Evolutionary conservation across 371 early-diverging fungal genomes (phyloP).

Genomic region (Batrachochytrium dendrobatidis): DNA sequence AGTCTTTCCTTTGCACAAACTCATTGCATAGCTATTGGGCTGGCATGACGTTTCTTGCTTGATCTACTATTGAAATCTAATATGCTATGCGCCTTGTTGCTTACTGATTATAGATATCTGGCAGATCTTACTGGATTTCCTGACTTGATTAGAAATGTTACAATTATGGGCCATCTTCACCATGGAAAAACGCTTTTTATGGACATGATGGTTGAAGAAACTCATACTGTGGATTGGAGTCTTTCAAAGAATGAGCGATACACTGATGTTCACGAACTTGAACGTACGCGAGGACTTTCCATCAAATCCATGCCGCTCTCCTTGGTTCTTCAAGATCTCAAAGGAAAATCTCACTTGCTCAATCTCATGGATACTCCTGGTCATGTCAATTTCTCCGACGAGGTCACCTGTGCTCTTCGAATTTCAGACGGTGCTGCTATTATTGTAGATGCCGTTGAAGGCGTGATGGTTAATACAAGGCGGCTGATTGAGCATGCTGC

Average conservation of each 20-base stretch:
- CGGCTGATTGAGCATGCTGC: slow-evolving; percentile 80
- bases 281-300: slow-evolving; percentile 81
- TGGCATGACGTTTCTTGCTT: background rate
- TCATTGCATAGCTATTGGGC: background rate
- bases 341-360: slow-evolving; percentile 81
- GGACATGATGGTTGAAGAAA: slow-evolving; percentile 85
- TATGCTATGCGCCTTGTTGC: background rate
- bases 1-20: background rate
- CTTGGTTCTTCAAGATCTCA: slow-evolving; percentile 75
- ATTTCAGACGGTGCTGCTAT: slow-evolving; percentile 90
- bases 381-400: slow-evolving; percentile 91
- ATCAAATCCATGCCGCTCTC: slow-evolving; percentile 93
- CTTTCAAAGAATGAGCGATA: slow-evolving; percentile 59
- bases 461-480: slow-evolving; percentile 91
- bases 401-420: slow-evolving; percentile 78
- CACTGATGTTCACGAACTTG: slow-evolving; percentile 88
- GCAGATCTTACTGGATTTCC: slow-evolving; percentile 80
- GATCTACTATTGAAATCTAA: background rate
- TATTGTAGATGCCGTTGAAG: slow-evolving; percentile 94
- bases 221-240: slow-evolving; percentile 54
- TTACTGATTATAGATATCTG: slow-evolving; percentile 53
- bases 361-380: slow-evolving; percentile 93
- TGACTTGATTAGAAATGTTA: slow-evolving; percentile 77
- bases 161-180: slow-evolving; percentile 90
- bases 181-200: slow-evolving; percentile 94